Evolutionary conservation across 192 early-diverging fungal genomes (phyloP).

Genomic region (Linnemannia hyalina): DNA sequence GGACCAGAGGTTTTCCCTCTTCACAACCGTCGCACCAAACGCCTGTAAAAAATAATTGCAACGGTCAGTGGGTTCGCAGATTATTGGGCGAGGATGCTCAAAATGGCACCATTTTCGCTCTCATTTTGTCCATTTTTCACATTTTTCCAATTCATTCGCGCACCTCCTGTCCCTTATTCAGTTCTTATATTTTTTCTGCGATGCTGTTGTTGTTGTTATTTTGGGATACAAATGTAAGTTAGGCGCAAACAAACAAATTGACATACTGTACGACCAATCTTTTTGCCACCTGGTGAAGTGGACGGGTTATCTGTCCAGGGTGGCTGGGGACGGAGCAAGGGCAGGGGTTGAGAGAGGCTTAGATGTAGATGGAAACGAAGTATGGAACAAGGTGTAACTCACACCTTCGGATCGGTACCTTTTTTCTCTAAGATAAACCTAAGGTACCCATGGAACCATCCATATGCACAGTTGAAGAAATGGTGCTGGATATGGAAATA

Average conservation of each 20-base stretch:
- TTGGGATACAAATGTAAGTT: background rate
- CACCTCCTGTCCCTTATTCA: background rate
- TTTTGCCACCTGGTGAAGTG: background rate
- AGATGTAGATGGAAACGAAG: background rate
- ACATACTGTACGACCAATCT: background rate
- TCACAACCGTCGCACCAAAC: background rate
- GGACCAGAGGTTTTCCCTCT: too few relatives aligned
- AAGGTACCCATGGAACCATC: background rate
- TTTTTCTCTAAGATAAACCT: background rate
- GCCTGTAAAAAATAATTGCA: background rate
- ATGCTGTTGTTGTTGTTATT: conserved; percentile 9
- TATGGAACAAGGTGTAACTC: background rate
- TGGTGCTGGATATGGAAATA: background rate
- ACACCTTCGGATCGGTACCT: background rate
- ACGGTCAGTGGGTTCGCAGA: background rate
- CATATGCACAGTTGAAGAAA: background rate
- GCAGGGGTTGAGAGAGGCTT: background rate
- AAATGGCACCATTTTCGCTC: conserved; percentile 53
- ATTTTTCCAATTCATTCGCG: background rate
- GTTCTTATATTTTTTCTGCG: background rate
- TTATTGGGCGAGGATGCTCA: background rate
- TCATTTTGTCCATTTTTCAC: conserved; percentile 9
- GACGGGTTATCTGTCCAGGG: background rate
- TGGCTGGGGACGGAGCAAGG: background rate
- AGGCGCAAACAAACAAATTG: background rate